phyloP scores from a whole-genome alignment of 1,284 basidiomycete species.

The Ganoderma sp. region DNA sequence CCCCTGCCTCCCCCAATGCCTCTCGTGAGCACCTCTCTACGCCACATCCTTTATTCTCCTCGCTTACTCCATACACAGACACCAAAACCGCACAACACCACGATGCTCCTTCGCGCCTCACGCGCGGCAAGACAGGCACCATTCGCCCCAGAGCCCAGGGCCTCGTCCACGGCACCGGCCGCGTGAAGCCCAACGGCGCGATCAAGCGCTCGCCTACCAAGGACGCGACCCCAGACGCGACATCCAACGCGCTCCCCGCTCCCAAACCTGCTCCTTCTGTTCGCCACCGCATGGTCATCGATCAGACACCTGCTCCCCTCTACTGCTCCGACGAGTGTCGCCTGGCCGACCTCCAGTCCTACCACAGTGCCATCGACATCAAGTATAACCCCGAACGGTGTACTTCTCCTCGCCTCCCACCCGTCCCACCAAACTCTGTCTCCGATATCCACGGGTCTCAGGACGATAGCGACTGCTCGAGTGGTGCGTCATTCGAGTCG shows the following conservation, averaged over 20 bases:
- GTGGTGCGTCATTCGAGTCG: slow-evolving; percentile 49
- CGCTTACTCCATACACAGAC: slow-evolving; percentile 35
- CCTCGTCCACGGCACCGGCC: slow-evolving; percentile 66
- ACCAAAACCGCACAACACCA: slow-evolving; percentile 35
- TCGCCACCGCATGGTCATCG: slow-evolving; percentile 70
- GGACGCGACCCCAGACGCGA: slow-evolving; percentile 36
- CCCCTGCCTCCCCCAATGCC: slow-evolving; percentile 42
- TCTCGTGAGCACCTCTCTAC: slow-evolving; percentile 40
- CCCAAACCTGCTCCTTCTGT: slow-evolving; percentile 31
- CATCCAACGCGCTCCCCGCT: slow-evolving; percentile 32
- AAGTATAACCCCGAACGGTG: slow-evolving; percentile 53
- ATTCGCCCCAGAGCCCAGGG: slow-evolving; percentile 51
- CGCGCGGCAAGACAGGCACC: slow-evolving; percentile 50
- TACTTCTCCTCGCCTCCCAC: slow-evolving; percentile 46
- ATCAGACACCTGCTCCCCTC: slow-evolving; percentile 73
- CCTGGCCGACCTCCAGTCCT: slow-evolving; percentile 57
- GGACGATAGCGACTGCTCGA: slow-evolving; percentile 48
- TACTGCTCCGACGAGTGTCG: slow-evolving; percentile 82
- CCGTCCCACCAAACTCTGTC: slow-evolving; percentile 48
- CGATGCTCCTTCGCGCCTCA: slow-evolving; percentile 37
- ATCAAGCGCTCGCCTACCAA: slow-evolving; percentile 51
- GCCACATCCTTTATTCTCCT: slow-evolving; percentile 13
- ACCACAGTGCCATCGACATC: slow-evolving; percentile 48
- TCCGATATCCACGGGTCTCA: slow-evolving; percentile 41
- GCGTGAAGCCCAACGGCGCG: slow-evolving; percentile 59